Conservation (phyloP, 805 yeast species). For the Candida oleophila region DNA sequence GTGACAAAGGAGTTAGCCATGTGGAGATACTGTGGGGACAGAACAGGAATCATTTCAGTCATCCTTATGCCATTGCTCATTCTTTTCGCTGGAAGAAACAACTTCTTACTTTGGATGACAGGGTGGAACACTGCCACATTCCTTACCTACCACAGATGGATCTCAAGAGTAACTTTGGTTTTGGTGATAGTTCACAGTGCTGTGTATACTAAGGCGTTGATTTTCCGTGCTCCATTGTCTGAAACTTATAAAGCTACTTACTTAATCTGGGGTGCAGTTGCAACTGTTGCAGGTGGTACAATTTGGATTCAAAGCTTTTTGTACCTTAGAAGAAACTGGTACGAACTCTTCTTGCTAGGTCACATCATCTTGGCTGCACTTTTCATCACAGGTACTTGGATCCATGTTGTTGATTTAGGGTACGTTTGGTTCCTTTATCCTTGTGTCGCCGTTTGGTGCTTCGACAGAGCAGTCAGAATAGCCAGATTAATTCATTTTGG, state of each 20-base stretch:
- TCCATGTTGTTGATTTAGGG: constrained; percentile 45
- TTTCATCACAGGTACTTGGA: constrained; percentile 48
- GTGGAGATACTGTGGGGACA: constrained; percentile 43
- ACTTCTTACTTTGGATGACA: constrained; percentile 56
- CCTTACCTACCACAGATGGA: constrained; percentile 46
- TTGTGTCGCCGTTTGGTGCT: constrained; percentile 64
- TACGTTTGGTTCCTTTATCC: constrained; percentile 44
- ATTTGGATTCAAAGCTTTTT: constrained; percentile 48
- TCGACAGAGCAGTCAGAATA: constrained; percentile 61
- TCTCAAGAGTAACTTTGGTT: constrained; percentile 31
- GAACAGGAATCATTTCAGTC: constrained; percentile 50
- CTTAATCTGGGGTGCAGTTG: constrained; percentile 28
- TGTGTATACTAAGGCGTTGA: constrained; percentile 8
- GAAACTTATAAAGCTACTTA: constrained; percentile 10
- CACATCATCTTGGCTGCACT: constrained; percentile 57
- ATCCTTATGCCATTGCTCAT: constrained; percentile 52
- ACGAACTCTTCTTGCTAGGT: constrained; percentile 52
- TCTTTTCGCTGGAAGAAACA: constrained; percentile 63
- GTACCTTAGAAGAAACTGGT: constrained; percentile 44
- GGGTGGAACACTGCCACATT: constrained; percentile 51
- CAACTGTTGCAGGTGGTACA: constrained; percentile 32
- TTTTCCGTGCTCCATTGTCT: constrained; percentile 9
- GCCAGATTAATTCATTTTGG: constrained; percentile 61
- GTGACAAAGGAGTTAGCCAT: constrained; percentile 22
- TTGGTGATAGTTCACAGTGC: constrained; percentile 28